Percentiles rank a stretch among this genome's conserved stretches.
Evolutionary conservation across 176 grass and related monocot species (phyloP).

Genomic region (Carex scoparia): DNA sequence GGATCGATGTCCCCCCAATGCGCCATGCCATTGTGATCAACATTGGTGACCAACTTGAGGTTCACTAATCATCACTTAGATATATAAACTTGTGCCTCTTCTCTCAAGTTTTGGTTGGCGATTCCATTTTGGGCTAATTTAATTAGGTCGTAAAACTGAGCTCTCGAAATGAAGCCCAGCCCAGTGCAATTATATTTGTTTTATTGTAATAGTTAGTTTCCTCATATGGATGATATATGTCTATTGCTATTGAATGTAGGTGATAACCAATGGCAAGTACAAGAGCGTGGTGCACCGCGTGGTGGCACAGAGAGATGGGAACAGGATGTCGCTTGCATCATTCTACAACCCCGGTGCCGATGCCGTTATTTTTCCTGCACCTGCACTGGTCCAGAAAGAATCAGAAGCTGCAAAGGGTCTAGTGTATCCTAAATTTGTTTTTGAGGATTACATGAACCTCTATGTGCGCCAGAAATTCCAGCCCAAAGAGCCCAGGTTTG

Average conservation of each 20-base stretch:
- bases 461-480: constrained; percentile 75
- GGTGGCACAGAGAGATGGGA: constrained; percentile 61
- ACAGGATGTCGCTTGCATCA: constrained; percentile 95
- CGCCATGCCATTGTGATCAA: constrained; percentile 74
- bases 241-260: constrained; percentile 19
- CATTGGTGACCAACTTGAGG: constrained; percentile 96
- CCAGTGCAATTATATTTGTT: background rate
- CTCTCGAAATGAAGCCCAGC: background rate
- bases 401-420: background rate
- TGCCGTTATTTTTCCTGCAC: constrained; percentile 82
- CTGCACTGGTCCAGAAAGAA: constrained; percentile 32
- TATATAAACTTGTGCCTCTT: background rate
- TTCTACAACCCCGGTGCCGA: constrained; percentile 94
- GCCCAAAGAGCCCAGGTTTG: constrained; percentile 84
- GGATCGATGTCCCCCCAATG: constrained; percentile 79
- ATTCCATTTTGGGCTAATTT: background rate
- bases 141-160: background rate
- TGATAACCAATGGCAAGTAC: constrained; percentile 96
- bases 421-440: constrained; percentile 77
- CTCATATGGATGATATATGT: background rate
- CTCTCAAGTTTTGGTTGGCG: background rate
- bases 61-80: background rate
- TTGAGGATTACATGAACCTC: constrained; percentile 96
- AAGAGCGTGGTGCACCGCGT: constrained; percentile 91
- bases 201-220: background rate